phyloP scores from a whole-genome alignment of 495 filamentous ascomycete species.

The Schizothecium vesticola region DNA sequence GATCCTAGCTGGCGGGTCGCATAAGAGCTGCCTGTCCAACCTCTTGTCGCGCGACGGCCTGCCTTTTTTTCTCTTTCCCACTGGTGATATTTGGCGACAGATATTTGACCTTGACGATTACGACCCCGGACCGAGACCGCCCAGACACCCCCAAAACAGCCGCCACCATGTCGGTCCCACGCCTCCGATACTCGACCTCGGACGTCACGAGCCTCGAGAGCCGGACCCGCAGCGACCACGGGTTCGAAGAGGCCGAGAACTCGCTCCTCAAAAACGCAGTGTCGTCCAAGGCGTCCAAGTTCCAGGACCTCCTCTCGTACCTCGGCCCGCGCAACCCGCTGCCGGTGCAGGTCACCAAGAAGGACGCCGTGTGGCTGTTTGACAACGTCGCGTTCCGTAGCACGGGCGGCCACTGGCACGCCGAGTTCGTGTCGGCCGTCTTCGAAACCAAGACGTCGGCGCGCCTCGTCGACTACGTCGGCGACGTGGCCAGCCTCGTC shows the following conservation, averaged over 20 bases:
- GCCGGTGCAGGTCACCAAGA: conserved; percentile 30
- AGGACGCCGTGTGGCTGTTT: conserved; percentile 77
- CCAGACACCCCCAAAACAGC: background rate
- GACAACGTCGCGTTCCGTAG: conserved; percentile 80
- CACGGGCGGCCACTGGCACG: conserved; percentile 55
- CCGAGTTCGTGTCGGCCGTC: conserved; percentile 73
- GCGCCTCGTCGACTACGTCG: conserved; percentile 60
- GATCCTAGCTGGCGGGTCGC: background rate
- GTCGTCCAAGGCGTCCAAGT: conserved; percentile 10
- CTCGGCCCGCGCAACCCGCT: conserved; percentile 43
- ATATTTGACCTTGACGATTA: background rate
- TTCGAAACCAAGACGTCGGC: conserved; percentile 66
- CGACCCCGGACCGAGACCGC: background rate
- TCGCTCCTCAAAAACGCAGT: conserved; percentile 23
- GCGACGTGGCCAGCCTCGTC: conserved; percentile 63
- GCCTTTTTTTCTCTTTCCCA: background rate
- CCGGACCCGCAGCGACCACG: conserved; percentile 36
- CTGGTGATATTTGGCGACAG: background rate
- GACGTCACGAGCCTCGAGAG: conserved; percentile 22
- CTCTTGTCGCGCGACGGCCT: background rate
- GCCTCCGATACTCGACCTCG: conserved; percentile 7
- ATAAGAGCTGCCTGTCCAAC: background rate
- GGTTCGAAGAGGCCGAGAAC: conserved; percentile 39
- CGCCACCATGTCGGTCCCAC: background rate
- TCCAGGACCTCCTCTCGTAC: conserved; percentile 40